Base-by-base conservation (phyloP, 768 basidiomycete genomes). In the Phlebiopsis flavidoalba region DNA sequence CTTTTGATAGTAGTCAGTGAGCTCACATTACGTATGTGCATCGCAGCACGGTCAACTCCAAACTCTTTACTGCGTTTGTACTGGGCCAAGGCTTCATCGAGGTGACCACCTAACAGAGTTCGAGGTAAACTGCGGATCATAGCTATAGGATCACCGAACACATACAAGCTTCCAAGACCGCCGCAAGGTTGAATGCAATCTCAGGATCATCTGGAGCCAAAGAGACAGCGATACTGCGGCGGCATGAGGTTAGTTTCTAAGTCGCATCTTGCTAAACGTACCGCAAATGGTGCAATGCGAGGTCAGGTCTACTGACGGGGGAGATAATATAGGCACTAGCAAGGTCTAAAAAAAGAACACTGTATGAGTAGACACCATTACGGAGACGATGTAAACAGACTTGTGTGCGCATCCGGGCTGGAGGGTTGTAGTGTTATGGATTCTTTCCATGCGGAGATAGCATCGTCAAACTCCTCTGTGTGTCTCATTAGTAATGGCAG, bases 271-370 rank as follows among this genome's bases (percentile, higher is more conserved):
- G 61, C 62, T 57, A 67, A 60, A 63, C 80, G 65, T 78, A 86
- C 92, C 84, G 80, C 66, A 94, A 79, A 77, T 94, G 92, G 71
- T 91, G 87, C 64, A 93, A 75, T 57, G 92, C 92, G 62, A 94
- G 84, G 79, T 93, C 91, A 66, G 93, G 91, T 68, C 90, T 83
- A 61, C 89, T 81, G 65, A 86, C 82, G 73, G 82, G 78, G 57
- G 89, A 90, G 69, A 92, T 86, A 69, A 94, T 88, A 75, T 93
- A 94, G 67, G 92, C 92, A 71, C 89, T 93, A 56, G 93, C 92
- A 52, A 94, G 79, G 76, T 94, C 52, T 53, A 36, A 26, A 17
- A 17, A 36, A 5, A 21, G 31, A 12, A 33, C 21, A n/a, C 17
- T 2, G n/a, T 15, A n/a, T 8, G 10, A 31, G 26, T 21, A 35